Base-by-base conservation (phyloP, 2,329 filamentous ascomycete species). In the Rhynchosporium secalis region DNA sequence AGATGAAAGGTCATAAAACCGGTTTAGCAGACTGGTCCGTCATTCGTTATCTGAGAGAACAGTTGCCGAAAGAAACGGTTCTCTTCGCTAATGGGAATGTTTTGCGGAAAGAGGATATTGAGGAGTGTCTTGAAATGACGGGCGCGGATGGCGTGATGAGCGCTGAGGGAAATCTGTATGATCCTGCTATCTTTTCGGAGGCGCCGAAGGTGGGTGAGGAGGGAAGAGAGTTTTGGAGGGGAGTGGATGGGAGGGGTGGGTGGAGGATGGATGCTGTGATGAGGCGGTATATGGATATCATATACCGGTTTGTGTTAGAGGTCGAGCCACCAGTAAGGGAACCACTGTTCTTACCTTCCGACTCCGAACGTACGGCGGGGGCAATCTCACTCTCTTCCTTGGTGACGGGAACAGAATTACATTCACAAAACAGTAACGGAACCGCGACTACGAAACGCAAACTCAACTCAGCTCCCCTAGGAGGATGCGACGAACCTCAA, bases 11-110 rank as follows among this genome's bases (percentile, higher is more conserved):
- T 0, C 95, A 99, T 74, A 84, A 96, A 72, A 99, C 95, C 0
- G 95, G 95, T 0, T 70, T 98, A 41, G 95, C 95, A 4, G 92
- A 99, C 76, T 99, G 95, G 95, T 79, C 78, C n/a, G 85, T 89
- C 72, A 87, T 99, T 61, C 84, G 87, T 4, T 94, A 90, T 72
- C 77, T 99, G 67, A 82, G 95, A 55, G 91, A 96, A 10, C 89
- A 88, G 65, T 78, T 99, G 36, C 94, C 94, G 0, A 78, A 83
- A 1, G 92, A 97, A 54, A 96, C 92, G 7, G 95, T 99, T 29
- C 85, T 99, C 2, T 98, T 99, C 73, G 95, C 95, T 3, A 99
- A 99, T 75, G 95, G 95, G 12, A 99, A 99, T 72, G 88, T 97
- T 41, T 78, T 99, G 62, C 89, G 91, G 74, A 83, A 89, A 62